Conservation (phyloP, 345 rosid species). For the Salix brachista region DNA sequence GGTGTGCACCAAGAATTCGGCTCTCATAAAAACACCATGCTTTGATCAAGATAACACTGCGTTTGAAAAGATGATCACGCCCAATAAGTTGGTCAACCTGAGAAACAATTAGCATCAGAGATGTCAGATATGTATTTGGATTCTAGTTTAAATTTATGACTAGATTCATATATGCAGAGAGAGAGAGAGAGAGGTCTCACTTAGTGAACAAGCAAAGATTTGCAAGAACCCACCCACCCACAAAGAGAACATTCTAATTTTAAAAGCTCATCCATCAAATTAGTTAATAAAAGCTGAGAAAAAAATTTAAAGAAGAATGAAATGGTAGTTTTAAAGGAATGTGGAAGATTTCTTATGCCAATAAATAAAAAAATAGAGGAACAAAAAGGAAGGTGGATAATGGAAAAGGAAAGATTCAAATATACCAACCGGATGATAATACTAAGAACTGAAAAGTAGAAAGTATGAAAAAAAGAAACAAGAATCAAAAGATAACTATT, state of each 20-base stretch:
- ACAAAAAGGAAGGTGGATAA: neutral
- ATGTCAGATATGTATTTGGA: neutral
- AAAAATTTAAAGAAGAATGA: neutral
- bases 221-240: neutral
- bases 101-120: neutral
- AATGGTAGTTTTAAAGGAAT: neutral
- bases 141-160: neutral
- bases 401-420: neutral
- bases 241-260: neutral
- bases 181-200: neutral
- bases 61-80: conserved; percentile 26
- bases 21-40: conserved; percentile 41
- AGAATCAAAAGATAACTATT: neutral
- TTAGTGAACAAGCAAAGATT: neutral
- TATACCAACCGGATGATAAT: neutral
- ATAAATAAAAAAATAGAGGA: neutral
- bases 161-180: neutral
- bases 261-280: neutral
- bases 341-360: neutral
- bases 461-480: neutral
- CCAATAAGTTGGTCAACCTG: conserved; percentile 30
- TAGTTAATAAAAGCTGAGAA: neutral
- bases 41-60: conserved; percentile 30
- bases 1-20: conserved; percentile 37
- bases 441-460: neutral